Evolutionary conservation across 805 yeast genomes (phyloP).

Genomic region (Nakazawaea ishiwadae): DNA sequence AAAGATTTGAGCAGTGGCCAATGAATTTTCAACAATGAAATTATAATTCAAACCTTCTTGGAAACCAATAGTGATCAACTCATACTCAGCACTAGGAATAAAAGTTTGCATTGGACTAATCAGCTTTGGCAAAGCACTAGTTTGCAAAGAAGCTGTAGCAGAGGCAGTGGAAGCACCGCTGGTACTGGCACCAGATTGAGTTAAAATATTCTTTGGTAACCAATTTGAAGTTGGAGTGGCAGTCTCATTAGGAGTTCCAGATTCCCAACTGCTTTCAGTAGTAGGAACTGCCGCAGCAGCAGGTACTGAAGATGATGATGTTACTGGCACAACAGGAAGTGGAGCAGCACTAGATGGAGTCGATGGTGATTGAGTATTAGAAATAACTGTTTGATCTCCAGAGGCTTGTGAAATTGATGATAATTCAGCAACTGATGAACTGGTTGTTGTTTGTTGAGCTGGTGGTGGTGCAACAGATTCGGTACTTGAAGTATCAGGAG

Average conservation of each 20-base stretch:
- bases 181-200: constrained; percentile 24
- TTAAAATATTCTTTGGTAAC: constrained; percentile 40
- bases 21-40: constrained; percentile 67
- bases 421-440: constrained; percentile 5
- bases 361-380: background rate
- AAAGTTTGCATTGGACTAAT: constrained; percentile 57
- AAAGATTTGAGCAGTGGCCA: constrained; percentile 81
- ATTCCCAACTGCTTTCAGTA: background rate
- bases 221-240: constrained; percentile 25
- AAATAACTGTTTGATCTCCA: background rate
- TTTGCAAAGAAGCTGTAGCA: constrained; percentile 25
- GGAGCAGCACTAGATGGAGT: background rate
- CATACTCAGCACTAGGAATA: constrained; percentile 41
- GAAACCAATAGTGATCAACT: constrained; percentile 72
- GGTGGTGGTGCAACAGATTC: constrained; percentile 3
- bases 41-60: constrained; percentile 76
- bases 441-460: background rate
- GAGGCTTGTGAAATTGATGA: too few relatives aligned
- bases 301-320: constrained; percentile 1
- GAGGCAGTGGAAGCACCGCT: constrained; percentile 19
- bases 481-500: background rate
- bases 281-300: background rate
- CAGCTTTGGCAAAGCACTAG: constrained; percentile 66
- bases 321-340: background rate
- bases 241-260: background rate